phyloP scores from a whole-genome alignment of 352 stramenopile genomes.

The Phytophthora chlamydospora region DNA sequence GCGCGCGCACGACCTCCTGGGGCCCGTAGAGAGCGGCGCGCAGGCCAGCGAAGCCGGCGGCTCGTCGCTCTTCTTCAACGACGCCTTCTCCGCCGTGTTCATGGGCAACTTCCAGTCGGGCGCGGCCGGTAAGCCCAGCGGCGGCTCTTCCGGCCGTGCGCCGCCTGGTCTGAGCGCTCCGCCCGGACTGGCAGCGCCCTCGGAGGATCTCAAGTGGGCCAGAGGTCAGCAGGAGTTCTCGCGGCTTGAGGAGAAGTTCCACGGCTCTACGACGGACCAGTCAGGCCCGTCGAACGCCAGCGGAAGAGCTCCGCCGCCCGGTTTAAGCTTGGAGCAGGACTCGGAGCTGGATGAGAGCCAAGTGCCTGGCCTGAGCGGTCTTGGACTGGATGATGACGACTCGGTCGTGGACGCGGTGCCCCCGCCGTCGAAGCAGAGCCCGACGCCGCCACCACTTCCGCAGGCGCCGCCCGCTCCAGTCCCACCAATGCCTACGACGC shows the following conservation, averaged over 20 bases:
- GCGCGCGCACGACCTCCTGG: constrained; percentile 82
- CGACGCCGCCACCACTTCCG: constrained; percentile 29
- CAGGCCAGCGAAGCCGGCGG: constrained; percentile 24
- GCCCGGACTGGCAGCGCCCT: constrained; percentile 55
- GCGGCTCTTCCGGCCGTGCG: constrained; percentile 25
- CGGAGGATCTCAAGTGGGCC: constrained; percentile 83
- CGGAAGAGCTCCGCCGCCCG: constrained; percentile 18
- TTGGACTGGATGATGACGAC: constrained; percentile 83
- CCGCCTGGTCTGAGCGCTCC: constrained; percentile 68
- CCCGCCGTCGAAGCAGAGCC: constrained; percentile 14
- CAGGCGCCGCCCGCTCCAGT: constrained; percentile 30
- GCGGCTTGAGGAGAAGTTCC: constrained; percentile 59
- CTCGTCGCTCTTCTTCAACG: constrained; percentile 86
- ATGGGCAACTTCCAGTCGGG: constrained; percentile 77
- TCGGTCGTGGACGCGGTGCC: constrained; percentile 8
- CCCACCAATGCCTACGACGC: constrained; percentile 30
- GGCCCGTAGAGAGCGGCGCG: constrained; percentile 55
- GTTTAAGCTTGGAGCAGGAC: constrained; percentile 45
- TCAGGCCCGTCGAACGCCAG: neutral
- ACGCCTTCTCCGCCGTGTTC: constrained; percentile 85
- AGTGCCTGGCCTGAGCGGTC: constrained; percentile 61
- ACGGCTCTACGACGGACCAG: constrained; percentile 17
- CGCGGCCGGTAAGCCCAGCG: constrained; percentile 12
- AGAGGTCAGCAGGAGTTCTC: constrained; percentile 79
- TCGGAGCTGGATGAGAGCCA: constrained; percentile 69